Evolutionary conservation across 108 stramenopile species (phyloP), one percentile per base, ranked within the genome.

Genomic region (Thalassiosira profunda): DNA sequence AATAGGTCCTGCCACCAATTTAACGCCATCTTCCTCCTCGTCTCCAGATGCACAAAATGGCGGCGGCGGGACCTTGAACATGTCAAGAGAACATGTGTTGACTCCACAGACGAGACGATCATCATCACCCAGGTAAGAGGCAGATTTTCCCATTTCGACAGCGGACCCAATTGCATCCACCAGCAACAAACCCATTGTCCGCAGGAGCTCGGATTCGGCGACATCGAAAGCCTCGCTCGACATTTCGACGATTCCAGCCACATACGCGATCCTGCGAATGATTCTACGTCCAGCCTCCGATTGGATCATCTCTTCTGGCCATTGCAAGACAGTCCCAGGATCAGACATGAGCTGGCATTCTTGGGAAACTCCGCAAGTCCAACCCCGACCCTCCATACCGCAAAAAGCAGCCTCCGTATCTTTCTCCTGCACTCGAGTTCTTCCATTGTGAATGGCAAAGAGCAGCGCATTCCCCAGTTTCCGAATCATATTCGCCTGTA

Each of bases 251-350:
- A 58, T 58, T 18, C 57, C 57, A 58, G 57, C 57, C 23, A 1
- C 24, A 38, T 58, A 58, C 5, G 43, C 57, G 14, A 58, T 43
- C 48, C 57, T 15, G 14, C 57, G 25, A 38, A 58, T 48, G 45
- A 58, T 58, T 48, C 20, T 47, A n/a, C 57, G 57, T 2, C 57
- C 45, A 48, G 57, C 57, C 25, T 15, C 57, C 15, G 57, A 24
- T 17, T 15, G 57, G n/a, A 58, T 25, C n/a, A 58, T 5, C 45
- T 58, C 57, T 48, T 43, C 57, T 58, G 57, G 57, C 57, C 57
- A 58, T 5, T 46, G 45, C 57, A 43, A 58, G 7, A 47, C 20
- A 34, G 23, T 58, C 3, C 57, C 57, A 7, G 14, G 30, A 20
- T 6, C 10, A 25, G 57, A 58, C 4, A 42, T 12, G 6, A 41